Conservation (phyloP, 2,329 filamentous ascomycete genomes). For the Trichoderma sp. region DNA sequence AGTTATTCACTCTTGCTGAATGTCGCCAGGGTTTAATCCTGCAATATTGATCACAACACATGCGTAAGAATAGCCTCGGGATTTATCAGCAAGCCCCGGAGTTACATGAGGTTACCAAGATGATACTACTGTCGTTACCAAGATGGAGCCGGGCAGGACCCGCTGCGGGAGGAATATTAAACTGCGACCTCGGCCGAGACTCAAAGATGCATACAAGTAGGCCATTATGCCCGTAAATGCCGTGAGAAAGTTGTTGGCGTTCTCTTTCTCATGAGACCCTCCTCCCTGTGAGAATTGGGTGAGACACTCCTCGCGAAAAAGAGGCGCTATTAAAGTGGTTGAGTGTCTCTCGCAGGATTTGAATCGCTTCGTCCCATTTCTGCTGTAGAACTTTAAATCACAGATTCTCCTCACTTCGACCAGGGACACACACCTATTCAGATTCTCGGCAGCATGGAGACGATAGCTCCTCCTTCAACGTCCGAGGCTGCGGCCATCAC, state of each 20-base stretch:
- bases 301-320: background rate
- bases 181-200: constrained; percentile 4
- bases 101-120: background rate
- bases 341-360: background rate
- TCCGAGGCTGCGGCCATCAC: background rate
- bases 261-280: background rate
- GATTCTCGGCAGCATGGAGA: background rate
- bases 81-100: constrained; percentile 15
- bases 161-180: background rate
- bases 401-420: background rate
- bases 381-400: background rate
- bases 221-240: background rate
- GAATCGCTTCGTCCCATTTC: background rate
- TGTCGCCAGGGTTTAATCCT: background rate
- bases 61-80: background rate
- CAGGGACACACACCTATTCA: background rate
- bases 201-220: background rate
- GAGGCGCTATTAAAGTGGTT: background rate
- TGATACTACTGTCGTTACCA: background rate
- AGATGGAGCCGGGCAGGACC: background rate
- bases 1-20: background rate
- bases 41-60: background rate
- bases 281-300: background rate
- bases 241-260: background rate
- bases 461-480: background rate